These are phyloP conservation scores for Picea glauca DNA, from an alignment of 75 land plant genomes.

Conservation along the genomic window DNA sequence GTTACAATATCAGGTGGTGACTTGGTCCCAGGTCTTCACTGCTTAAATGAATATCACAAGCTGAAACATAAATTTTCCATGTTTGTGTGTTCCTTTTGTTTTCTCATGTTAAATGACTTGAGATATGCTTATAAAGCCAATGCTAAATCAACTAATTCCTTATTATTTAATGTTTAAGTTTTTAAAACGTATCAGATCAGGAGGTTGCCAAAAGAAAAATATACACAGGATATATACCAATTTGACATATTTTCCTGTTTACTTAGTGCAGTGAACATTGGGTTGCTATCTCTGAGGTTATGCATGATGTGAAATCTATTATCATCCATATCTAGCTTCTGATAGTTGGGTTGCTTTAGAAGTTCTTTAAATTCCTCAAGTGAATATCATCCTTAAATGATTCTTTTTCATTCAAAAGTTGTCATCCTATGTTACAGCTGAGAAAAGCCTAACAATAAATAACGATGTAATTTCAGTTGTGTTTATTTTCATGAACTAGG, in stretches of 20 bases:
- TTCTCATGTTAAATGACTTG: too few species aligned
- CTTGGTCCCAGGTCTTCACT: background rate
- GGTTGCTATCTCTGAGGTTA: background rate
- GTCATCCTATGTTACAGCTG: too few species aligned
- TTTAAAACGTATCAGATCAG: too few species aligned
- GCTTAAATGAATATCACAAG: background rate
- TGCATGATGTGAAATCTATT: background rate
- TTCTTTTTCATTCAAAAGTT: too few species aligned
- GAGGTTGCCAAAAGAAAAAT: background rate
- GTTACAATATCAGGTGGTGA: conserved; percentile 82
- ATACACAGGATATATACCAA: background rate
- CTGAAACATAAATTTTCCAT: background rate
- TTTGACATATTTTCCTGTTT: background rate
- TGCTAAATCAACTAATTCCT: background rate
- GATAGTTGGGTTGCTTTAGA: too few species aligned
- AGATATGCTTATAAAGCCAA: background rate
- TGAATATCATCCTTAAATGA: too few species aligned
- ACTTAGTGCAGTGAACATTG: background rate
- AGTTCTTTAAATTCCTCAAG: too few species aligned
- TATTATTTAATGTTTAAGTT: background rate
- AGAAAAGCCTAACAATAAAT: too few species aligned
- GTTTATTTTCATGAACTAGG: too few species aligned
- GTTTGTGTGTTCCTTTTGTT: background rate
- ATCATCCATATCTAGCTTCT: background rate
- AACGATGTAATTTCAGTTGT: too few species aligned